Base-by-base conservation (phyloP, 345 rosid genomes). In the Linum trigynum region DNA sequence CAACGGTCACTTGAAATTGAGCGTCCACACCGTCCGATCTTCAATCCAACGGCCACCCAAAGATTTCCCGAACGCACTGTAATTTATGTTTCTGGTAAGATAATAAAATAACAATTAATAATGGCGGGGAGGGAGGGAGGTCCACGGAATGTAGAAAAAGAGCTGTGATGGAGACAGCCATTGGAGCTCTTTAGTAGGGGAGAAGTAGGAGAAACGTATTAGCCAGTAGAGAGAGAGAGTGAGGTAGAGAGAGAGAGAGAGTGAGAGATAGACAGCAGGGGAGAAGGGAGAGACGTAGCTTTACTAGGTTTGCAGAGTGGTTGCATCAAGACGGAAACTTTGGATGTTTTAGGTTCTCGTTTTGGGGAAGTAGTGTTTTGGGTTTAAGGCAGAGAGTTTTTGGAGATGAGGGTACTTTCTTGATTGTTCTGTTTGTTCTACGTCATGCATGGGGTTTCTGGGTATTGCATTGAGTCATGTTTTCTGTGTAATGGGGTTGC, bases 1-100 rank as follows among this genome's bases (percentile, higher is more conserved):
- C 83, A 94, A 90, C 99, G 99, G 99, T 86, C 86, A 86, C 88
- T 57, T 75, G 64, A 77, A 69, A 60, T 70, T 37, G 32, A 45
- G 23, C 7, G 66, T 75, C 55, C 57, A 58, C 32, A 62, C 92
- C 96, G 77, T 84, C 69, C 0, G 98, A 88, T 92, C 57, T 0
- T 5, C 61, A 48, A 88, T 88, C 91, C 66, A 69, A 82, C 88
- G 92, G 85, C 32, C 59, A 12, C 62, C 50, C 38, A 37, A 57
- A 57, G 23, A 45, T 67, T 69, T 61, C 42, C 67, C 42, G 41
- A 10, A 75, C 84, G 74, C 73, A 69, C 79, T 59, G 78, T 16
- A 40, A 56, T 39, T 63, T 51, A 70, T 63, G 68, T 57, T 64
- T 65, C 32, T 48, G 57, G 58, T 59, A 55, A 63, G 56, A 38